Evolutionary conservation across 2,329 filamentous ascomycete species (phyloP).

Genomic region (Botrytis medusae): DNA sequence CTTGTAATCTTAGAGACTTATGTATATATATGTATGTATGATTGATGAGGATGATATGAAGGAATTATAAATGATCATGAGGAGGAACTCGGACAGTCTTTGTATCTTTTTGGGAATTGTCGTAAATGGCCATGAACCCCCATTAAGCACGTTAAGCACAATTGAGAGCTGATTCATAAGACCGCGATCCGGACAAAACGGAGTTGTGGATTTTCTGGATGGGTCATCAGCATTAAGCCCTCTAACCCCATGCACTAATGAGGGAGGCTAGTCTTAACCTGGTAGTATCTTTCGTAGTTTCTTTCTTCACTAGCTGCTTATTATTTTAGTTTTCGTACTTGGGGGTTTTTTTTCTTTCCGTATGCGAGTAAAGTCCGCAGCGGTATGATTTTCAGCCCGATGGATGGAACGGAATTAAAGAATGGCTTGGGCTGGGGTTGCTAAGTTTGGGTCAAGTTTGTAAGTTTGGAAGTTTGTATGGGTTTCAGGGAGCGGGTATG

Average conservation of each 20-base stretch:
- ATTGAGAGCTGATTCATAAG: slow-evolving; percentile 21
- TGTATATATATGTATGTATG: background rate
- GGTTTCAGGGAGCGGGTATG: too few species aligned
- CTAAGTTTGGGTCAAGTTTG: background rate
- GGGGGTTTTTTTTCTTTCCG: background rate
- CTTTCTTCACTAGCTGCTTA: background rate
- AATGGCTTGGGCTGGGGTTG: background rate
- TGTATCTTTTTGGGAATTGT: slow-evolving; percentile 18
- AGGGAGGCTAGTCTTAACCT: background rate
- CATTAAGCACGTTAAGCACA: slow-evolving; percentile 8
- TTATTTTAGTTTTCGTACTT: background rate
- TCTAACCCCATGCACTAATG: background rate
- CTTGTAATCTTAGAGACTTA: slow-evolving; percentile 1
- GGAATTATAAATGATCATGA: slow-evolving; percentile 8
- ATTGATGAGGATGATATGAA: background rate
- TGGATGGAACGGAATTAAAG: slow-evolving; percentile 6
- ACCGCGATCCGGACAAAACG: slow-evolving; percentile 21
- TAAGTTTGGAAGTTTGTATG: background rate
- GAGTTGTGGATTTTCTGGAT: slow-evolving; percentile 13
- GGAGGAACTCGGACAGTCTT: slow-evolving; percentile 21
- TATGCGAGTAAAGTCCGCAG: background rate
- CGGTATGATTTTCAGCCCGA: slow-evolving; percentile 3
- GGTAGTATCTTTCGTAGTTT: background rate
- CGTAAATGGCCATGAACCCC: slow-evolving; percentile 8
- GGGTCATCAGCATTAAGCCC: slow-evolving; percentile 9